phyloP scores from a whole-genome alignment of 495 filamentous ascomycete genomes.

The Geopyxis carbonaria region DNA sequence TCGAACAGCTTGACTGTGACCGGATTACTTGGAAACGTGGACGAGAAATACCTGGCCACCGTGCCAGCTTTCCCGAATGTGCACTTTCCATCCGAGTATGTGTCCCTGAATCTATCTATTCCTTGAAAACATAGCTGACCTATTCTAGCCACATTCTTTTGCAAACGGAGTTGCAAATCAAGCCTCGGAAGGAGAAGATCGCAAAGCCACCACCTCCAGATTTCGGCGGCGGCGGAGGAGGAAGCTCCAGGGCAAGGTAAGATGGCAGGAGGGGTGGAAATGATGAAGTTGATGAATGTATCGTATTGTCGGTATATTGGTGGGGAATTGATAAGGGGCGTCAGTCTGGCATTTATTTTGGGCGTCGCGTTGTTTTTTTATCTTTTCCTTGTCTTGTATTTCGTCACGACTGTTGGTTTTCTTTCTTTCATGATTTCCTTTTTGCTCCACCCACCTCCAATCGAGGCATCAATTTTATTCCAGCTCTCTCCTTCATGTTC shows the following conservation, averaged over 20 bases:
- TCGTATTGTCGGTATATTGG: neutral
- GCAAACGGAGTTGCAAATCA: conserved; percentile 80
- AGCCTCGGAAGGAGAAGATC: conserved; percentile 70
- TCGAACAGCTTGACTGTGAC: conserved; percentile 79
- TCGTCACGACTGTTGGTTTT: neutral
- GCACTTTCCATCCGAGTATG: conserved; percentile 79
- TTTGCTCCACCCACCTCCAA: too few species aligned
- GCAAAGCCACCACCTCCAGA: conserved; percentile 29
- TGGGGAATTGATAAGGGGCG: conserved; percentile 3
- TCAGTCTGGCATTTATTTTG: conserved; percentile 6
- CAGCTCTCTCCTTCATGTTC: neutral
- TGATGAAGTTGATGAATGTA: neutral
- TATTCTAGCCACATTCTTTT: conserved; percentile 55
- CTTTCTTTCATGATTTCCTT: neutral
- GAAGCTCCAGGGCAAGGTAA: conserved; percentile 1
- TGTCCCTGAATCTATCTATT: conserved; percentile 4
- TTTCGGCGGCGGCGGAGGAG: conserved; percentile 11
- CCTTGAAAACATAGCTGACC: conserved; percentile 8
- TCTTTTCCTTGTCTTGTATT: conserved; percentile 1
- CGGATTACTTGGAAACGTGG: conserved; percentile 74
- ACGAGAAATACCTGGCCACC: conserved; percentile 70
- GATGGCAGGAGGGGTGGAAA: neutral
- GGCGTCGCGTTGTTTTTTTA: conserved; percentile 1
- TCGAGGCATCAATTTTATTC: too few species aligned
- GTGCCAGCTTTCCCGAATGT: conserved; percentile 94